These are phyloP conservation scores for Vairimorpha apis DNA, from an alignment of 371 early-diverging fungal species.

Conservation along the genomic window DNA sequence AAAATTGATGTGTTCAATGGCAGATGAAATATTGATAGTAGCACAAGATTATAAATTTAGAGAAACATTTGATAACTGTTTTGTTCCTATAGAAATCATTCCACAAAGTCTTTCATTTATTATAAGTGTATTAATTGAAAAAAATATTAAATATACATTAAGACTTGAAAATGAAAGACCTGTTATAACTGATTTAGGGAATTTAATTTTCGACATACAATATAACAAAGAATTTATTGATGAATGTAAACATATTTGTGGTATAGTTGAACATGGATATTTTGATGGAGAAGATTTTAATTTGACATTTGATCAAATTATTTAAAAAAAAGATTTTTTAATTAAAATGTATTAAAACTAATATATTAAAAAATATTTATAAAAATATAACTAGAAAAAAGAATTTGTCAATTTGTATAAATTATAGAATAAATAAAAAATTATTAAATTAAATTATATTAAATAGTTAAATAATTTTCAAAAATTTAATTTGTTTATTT, in stretches of 20 bases:
- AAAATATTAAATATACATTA: conserved; percentile 3
- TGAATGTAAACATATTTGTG: conserved; percentile 44
- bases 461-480: no score
- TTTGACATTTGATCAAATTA: background rate
- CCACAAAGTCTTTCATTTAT: conserved; percentile 29
- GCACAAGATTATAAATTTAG: conserved; percentile 49
- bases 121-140: conserved; percentile 9
- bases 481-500: no score
- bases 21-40: conserved; percentile 46
- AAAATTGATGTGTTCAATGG: conserved; percentile 49
- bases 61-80: conserved; percentile 40
- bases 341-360: no score
- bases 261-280: conserved; percentile 61
- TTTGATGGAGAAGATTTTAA: conserved; percentile 21
- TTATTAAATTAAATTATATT: no score
- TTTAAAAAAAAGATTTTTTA: no score
- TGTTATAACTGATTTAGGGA: conserved; percentile 53
- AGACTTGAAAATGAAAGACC: conserved; percentile 25
- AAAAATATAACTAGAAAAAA: no score
- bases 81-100: conserved; percentile 57
- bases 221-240: conserved; percentile 40
- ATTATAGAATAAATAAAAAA: no score
- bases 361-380: no score
- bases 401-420: no score
- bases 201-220: conserved; percentile 56